Conservation (phyloP, 257 asterid genomes). For the Dorcoceras hygrometricum region DNA sequence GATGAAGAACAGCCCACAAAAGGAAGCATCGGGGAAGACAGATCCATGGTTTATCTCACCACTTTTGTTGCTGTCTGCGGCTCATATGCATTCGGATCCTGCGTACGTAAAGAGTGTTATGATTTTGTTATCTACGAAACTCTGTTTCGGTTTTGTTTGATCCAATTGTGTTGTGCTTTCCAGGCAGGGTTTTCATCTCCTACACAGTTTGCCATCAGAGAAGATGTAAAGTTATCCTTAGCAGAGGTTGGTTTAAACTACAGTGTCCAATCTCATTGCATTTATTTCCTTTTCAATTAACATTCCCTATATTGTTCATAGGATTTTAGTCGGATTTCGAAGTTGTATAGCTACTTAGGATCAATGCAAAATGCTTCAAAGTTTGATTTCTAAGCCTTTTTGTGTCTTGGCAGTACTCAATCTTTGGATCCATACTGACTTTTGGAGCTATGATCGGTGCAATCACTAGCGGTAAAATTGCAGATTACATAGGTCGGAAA, state of each 20-base stretch:
- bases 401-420: constrained; percentile 42
- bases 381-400: not conserved
- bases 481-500: constrained; percentile 48
- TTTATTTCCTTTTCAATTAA: not conserved
- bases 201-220: constrained; percentile 69
- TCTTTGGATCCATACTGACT: constrained; percentile 53
- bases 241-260: constrained; percentile 60
- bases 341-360: not conserved
- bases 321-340: not conserved
- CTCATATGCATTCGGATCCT: constrained; percentile 80
- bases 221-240: constrained; percentile 69
- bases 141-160: not conserved
- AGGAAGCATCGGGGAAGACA: constrained; percentile 41
- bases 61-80: constrained; percentile 91
- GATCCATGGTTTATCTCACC: constrained; percentile 73
- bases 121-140: not conserved
- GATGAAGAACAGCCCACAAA: constrained; percentile 21
- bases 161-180: constrained; percentile 9
- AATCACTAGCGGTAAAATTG: constrained; percentile 46
- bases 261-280: not conserved
- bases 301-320: not conserved
- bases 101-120: constrained; percentile 40
- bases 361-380: not conserved
- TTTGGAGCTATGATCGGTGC: constrained; percentile 69
- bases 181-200: constrained; percentile 99